These are phyloP conservation scores for Sclerotinia sclerotiorum DNA, from an alignment of 2,329 filamentous ascomycete species.

Conservation along the genomic window DNA sequence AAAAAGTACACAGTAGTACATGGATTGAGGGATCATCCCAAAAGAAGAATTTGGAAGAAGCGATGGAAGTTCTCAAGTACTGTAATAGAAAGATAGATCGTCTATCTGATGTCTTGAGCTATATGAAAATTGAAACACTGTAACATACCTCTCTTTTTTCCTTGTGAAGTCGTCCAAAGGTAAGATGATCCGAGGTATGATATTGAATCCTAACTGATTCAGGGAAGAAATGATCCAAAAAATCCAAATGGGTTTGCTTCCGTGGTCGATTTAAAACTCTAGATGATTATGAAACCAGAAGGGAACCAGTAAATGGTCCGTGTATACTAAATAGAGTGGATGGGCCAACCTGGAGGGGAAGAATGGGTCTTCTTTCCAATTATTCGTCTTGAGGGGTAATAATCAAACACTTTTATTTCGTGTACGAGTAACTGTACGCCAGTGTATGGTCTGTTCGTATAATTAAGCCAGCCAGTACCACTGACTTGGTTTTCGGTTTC, in stretches of 20 bases:
- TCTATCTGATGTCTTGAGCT: conserved; percentile 10
- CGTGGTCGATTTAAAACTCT: not conserved
- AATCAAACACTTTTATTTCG: not conserved
- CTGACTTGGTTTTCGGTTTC: conserved; percentile 21
- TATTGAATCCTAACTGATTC: not conserved
- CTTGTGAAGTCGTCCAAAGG: not conserved
- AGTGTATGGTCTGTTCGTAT: not conserved
- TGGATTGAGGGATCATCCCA: conserved; percentile 3
- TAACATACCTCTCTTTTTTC: conserved; percentile 8
- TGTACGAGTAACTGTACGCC: not conserved
- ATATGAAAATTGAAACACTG: conserved; percentile 5
- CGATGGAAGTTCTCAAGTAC: conserved; percentile 1
- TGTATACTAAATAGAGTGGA: not conserved
- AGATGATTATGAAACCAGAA: conserved; percentile 15
- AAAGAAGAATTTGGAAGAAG: conserved; percentile 1
- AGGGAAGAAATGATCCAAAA: not conserved
- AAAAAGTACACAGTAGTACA: not conserved
- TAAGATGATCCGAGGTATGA: not conserved
- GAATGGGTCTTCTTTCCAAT: conserved; percentile 6
- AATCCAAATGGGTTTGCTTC: not conserved
- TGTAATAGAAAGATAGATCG: conserved; percentile 7
- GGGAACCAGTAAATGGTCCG: not conserved
- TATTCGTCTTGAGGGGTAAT: not conserved
- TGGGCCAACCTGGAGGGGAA: conserved; percentile 8
- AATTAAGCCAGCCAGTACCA: conserved; percentile 5